Evolutionary conservation across 345 rosid genomes (phyloP).

Genomic region (Microthlaspi erraticum): DNA sequence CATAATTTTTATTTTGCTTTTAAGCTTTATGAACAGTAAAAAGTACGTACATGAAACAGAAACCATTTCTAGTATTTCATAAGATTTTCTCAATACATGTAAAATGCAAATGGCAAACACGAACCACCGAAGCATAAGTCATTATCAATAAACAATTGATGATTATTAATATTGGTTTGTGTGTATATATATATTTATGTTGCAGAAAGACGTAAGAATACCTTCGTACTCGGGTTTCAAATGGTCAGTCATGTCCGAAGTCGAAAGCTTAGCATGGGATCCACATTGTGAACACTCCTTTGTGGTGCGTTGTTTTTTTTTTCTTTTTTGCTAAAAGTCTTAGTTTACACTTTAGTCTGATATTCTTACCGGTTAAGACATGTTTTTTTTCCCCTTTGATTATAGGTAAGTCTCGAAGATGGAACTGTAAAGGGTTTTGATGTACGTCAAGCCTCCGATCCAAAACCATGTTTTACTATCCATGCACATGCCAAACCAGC

Average conservation of each 20-base stretch:
- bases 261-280: slow-evolving; percentile 92
- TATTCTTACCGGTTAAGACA: background rate
- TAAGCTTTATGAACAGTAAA: no score
- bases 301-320: slow-evolving; percentile 85
- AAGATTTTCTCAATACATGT: no score
- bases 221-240: slow-evolving; percentile 74
- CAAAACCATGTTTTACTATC: slow-evolving; percentile 66
- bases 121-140: no score
- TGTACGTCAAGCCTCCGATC: slow-evolving; percentile 48
- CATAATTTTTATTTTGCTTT: no score
- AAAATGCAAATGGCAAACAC: no score
- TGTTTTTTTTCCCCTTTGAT: slow-evolving; percentile 22
- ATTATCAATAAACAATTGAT: no score
- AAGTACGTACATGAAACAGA: no score
- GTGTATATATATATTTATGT: background rate
- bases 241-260: slow-evolving; percentile 72
- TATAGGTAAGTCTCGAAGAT: slow-evolving; percentile 77
- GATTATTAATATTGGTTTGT: slow-evolving; percentile 5
- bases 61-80: no score
- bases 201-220: slow-evolving; percentile 79
- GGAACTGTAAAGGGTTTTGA: slow-evolving; percentile 81
- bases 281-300: slow-evolving; percentile 76
- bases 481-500: slow-evolving; percentile 80
- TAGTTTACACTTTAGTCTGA: background rate
- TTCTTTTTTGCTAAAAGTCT: background rate